Evolutionary conservation across 768 basidiomycete species (phyloP), one percentile per base, ranked within the genome.

Genomic region (Rhodosporidiobolus odoratus): DNA sequence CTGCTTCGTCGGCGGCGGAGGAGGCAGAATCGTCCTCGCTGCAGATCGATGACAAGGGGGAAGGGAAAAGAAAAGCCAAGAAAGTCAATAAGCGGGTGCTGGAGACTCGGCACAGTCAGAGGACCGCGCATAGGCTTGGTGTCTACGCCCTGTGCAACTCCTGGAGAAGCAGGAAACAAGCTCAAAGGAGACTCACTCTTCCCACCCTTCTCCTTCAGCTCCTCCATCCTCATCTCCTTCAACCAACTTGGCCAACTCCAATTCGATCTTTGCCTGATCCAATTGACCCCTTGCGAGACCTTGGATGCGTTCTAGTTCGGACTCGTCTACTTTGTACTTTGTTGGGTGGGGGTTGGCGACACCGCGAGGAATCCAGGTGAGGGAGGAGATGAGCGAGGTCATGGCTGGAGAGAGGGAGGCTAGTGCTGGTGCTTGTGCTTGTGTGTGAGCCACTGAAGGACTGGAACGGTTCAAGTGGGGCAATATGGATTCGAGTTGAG

Each of bases 261-360:
- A 84, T 79, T 94, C 93, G 74, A 86, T 82, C 65, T 87, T 86
- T 15, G 93, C 93, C 82, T 93, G 92, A 73, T 95, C 92, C 38
- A 95, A 85, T 77, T 93, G 89, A 66, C 92, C 89, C 62, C 86
- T 82, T 21, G 93, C 92, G 34, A 99, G 84, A 30, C 88, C 84
- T 74, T 91, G 92, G 59, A 98, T 91, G 34, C 96, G 86, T 77
- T 89, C 86, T 19, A 98, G 83, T 80, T 99, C 96, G 61, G 85
- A 82, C 77, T 94, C 91, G 77, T 96, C 92, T 38, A 98, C 86
- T 61, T 89, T 84, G 80, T 98, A 98, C 82, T 90, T 92, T 77
- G 82, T 81, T 3, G 96, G 95, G 74, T 92, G 84, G 56, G 83
- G 84, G 5, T 83, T 82, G 4, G 94, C 83, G 25, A 87, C 85